These are phyloP conservation scores for Stagonosporopsis tanaceti DNA, from an alignment of 2,329 filamentous ascomycete genomes.

Conservation along the genomic window DNA sequence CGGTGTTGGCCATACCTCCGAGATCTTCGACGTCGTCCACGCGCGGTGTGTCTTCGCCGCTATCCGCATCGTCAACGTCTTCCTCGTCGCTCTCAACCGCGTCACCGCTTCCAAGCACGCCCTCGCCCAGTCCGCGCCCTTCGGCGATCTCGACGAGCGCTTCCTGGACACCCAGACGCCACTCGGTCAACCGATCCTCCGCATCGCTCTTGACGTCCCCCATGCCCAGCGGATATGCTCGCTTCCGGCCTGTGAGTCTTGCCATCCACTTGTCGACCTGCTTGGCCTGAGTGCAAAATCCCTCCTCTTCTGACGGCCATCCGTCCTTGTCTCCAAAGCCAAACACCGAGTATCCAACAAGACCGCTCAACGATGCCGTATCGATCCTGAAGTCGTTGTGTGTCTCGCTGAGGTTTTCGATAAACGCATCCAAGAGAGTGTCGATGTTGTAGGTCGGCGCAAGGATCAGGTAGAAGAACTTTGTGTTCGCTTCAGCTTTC, in stretches of 20 bases:
- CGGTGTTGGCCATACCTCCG: constrained; percentile 66
- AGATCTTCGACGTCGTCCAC: constrained; percentile 88
- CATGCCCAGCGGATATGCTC: constrained; percentile 88
- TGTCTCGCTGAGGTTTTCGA: constrained; percentile 88
- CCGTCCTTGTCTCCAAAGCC: constrained; percentile 90
- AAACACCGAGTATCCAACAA: constrained; percentile 92
- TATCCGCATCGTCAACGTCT: constrained; percentile 62
- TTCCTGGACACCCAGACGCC: constrained; percentile 77
- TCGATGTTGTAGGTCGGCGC: constrained; percentile 96
- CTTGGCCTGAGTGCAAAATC: constrained; percentile 91
- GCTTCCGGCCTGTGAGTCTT: constrained; percentile 84
- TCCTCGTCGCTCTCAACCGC: constrained; percentile 84
- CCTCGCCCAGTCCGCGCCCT: constrained; percentile 66
- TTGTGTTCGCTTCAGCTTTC: constrained; percentile 62
- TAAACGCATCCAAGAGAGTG: constrained; percentile 84
- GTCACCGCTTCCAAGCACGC: constrained; percentile 82
- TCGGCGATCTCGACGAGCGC: constrained; percentile 68
- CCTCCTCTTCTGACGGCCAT: constrained; percentile 89
- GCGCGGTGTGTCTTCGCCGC: constrained; percentile 47
- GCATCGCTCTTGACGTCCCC: constrained; percentile 84
- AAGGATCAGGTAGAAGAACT: constrained; percentile 83
- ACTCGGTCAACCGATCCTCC: constrained; percentile 73
- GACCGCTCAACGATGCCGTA: constrained; percentile 76
- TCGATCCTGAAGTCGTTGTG: constrained; percentile 98
- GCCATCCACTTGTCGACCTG: constrained; percentile 96